Evolutionary conservation across 805 yeast genomes (phyloP).

Genomic region (Kazachstania taianensis): DNA sequence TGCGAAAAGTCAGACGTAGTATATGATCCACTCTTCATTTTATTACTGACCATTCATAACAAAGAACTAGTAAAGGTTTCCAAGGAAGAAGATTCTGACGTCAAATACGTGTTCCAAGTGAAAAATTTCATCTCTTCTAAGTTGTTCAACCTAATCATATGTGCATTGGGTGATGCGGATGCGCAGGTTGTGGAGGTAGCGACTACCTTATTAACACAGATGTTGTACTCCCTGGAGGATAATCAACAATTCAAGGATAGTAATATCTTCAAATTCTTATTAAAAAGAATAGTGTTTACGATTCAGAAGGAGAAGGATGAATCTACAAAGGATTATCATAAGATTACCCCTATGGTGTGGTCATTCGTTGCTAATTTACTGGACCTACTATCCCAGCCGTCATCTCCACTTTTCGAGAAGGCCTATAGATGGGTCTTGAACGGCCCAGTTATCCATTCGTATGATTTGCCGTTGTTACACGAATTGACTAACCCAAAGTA

Average conservation of each 20-base stretch:
- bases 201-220: conserved; percentile 34
- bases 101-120: conserved; percentile 36
- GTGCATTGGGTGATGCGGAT: conserved; percentile 32
- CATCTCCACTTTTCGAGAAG: conserved; percentile 64
- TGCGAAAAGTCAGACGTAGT: conserved; percentile 15
- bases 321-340: conserved; percentile 8
- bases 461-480: conserved; percentile 37
- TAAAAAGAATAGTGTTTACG: conserved; percentile 35
- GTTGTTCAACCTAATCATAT: conserved; percentile 38
- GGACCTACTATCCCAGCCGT: conserved; percentile 55
- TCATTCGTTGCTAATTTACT: conserved; percentile 44
- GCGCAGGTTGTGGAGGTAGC: conserved; percentile 30
- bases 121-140: conserved; percentile 47
- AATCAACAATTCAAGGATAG: conserved; percentile 46
- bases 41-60: conserved; percentile 51
- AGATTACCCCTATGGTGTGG: conserved; percentile 42
- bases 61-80: conserved; percentile 45
- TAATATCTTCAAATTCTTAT: conserved; percentile 41
- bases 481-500: conserved; percentile 23
- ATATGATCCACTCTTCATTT: conserved; percentile 66
- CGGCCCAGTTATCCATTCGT: conserved; percentile 30
- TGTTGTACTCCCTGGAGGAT: conserved; percentile 34
- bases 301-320: conserved; percentile 15
- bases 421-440: conserved; percentile 53
- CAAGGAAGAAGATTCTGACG: conserved; percentile 21